Evolutionary conservation across 768 basidiomycete species (phyloP).

Genomic region (Lactarius tabidus): DNA sequence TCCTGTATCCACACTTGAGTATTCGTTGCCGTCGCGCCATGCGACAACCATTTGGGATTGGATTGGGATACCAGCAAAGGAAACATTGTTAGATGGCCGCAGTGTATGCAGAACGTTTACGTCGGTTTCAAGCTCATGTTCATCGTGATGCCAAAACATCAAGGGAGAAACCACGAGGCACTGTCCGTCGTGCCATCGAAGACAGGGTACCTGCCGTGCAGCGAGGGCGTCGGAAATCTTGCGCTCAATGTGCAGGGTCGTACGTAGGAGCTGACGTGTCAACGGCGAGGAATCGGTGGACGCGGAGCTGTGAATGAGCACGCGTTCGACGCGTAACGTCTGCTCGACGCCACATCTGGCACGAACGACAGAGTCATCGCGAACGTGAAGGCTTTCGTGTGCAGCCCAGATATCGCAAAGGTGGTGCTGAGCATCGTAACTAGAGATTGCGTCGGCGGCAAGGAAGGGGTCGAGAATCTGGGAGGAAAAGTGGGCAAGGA

Average conservation of each 20-base stretch:
- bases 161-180: constrained; percentile 75
- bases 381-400: constrained; percentile 56
- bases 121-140: constrained; percentile 49
- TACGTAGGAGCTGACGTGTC: constrained; percentile 56
- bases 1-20: constrained; percentile 46
- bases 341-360: constrained; percentile 67
- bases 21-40: constrained; percentile 56
- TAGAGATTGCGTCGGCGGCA: constrained; percentile 48
- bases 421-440: constrained; percentile 55
- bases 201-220: constrained; percentile 46
- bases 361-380: constrained; percentile 66
- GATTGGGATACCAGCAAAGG: constrained; percentile 60
- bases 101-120: constrained; percentile 57
- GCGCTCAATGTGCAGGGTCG: constrained; percentile 61
- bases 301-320: constrained; percentile 60
- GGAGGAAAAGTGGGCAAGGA: constrained; percentile 50
- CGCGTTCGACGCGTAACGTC: constrained; percentile 71
- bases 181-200: constrained; percentile 46
- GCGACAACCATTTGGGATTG: constrained; percentile 76
- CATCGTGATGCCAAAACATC: constrained; percentile 69
- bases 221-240: constrained; percentile 46
- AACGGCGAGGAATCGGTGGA: constrained; percentile 50
- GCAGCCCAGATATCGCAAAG: constrained; percentile 70
- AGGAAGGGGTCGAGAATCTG: constrained; percentile 62
- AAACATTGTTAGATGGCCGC: constrained; percentile 47